phyloP scores from a whole-genome alignment of 1,139 yeast genomes.

The Yamadazyma pseudoaaseri region DNA sequence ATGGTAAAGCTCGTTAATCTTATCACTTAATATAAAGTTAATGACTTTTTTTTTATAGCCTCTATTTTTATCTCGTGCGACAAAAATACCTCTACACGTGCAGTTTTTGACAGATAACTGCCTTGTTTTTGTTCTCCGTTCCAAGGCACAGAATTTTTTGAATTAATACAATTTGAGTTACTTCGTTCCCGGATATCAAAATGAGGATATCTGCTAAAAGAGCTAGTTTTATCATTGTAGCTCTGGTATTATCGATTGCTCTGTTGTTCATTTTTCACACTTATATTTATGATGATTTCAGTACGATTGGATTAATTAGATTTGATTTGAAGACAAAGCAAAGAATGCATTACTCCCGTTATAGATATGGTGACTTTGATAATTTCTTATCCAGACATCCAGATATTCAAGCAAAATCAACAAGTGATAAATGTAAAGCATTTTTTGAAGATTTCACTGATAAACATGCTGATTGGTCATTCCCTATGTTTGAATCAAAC shows the following conservation, averaged over 20 bases:
- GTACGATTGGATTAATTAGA: conserved; percentile 3
- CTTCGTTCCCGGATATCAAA: too few relatives aligned
- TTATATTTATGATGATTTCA: conserved; percentile 4
- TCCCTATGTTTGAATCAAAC: conserved; percentile 17
- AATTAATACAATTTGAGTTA: too few relatives aligned
- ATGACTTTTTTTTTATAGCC: too few relatives aligned
- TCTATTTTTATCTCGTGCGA: neutral
- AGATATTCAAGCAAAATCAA: conserved; percentile 8
- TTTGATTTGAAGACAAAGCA: conserved; percentile 20
- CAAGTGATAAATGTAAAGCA: conserved; percentile 25
- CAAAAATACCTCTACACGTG: too few relatives aligned
- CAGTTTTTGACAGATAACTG: conserved; percentile 4
- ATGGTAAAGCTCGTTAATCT: conserved; percentile 71
- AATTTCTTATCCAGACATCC: conserved; percentile 16
- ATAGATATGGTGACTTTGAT: conserved; percentile 24
- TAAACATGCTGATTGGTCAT: conserved; percentile 25
- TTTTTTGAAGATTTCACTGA: conserved; percentile 26
- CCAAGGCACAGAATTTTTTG: too few relatives aligned
- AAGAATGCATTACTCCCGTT: conserved; percentile 30
- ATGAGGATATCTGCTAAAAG: conserved; percentile 3
- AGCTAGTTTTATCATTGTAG: neutral
- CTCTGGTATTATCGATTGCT: neutral
- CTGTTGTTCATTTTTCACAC: neutral
- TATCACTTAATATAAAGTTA: neutral
- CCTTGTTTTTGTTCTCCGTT: neutral